phyloP scores from a whole-genome alignment of 345 rosid genomes.

The Pistacia integerrima region DNA sequence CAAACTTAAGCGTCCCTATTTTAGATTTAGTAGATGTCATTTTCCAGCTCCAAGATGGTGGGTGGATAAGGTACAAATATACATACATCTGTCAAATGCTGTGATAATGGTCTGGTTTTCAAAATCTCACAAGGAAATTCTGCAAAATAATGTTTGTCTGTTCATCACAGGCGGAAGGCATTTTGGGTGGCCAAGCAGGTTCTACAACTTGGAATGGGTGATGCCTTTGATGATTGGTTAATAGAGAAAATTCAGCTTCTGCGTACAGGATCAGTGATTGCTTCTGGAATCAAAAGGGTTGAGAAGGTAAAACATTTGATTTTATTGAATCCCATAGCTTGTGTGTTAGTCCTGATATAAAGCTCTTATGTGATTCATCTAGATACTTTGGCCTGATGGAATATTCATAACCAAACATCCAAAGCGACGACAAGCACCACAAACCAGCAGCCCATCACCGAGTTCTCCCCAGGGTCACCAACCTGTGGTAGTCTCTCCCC shows the following conservation, averaged over 20 bases:
- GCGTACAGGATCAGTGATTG: slow-evolving; percentile 81
- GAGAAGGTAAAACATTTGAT: slow-evolving; percentile 68
- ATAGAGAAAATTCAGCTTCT: slow-evolving; percentile 88
- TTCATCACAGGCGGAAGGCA: slow-evolving; percentile 75
- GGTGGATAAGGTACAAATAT: slow-evolving; percentile 87
- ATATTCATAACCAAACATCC: slow-evolving; percentile 95
- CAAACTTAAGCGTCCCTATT: slow-evolving; percentile 76
- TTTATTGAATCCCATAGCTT: not conserved
- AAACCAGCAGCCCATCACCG: slow-evolving; percentile 34
- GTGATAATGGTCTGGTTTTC: not conserved
- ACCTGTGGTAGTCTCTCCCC: slow-evolving; percentile 44
- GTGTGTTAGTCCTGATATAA: slow-evolving; percentile 9
- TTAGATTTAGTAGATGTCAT: slow-evolving; percentile 90
- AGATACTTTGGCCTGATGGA: slow-evolving; percentile 99
- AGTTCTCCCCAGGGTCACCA: slow-evolving; percentile 34
- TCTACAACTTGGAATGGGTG: slow-evolving; percentile 98
- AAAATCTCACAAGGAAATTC: slow-evolving; percentile 9
- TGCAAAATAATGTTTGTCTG: slow-evolving; percentile 20
- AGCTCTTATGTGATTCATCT: slow-evolving; percentile 15
- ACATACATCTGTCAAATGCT: not conserved
- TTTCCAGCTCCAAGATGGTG: slow-evolving; percentile 96
- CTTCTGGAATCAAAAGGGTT: slow-evolving; percentile 82
- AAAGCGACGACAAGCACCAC: slow-evolving; percentile 53
- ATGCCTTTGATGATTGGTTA: slow-evolving; percentile 99
- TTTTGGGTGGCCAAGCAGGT: slow-evolving; percentile 99